Evolutionary conservation across 2,329 filamentous ascomycete genomes (phyloP).

Genomic region (Botrytis hyacinthi): DNA sequence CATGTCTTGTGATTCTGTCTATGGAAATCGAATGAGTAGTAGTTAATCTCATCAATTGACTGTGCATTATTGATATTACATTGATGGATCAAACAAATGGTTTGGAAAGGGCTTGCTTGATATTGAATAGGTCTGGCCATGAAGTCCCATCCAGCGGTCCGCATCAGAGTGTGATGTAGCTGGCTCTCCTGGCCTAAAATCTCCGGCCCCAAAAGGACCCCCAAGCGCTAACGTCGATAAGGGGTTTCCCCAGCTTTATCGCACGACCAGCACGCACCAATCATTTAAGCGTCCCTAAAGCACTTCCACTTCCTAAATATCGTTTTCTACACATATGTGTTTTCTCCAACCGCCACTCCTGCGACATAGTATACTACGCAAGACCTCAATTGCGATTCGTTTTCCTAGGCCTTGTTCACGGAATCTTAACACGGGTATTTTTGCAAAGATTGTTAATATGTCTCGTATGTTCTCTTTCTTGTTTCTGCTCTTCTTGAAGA

Average conservation of each 20-base stretch:
- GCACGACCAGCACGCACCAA: neutral
- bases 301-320: neutral
- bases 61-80: neutral
- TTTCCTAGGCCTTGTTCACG: neutral
- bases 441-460: neutral
- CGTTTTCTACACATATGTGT: constrained; percentile 18
- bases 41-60: neutral
- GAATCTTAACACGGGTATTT: no score
- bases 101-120: neutral
- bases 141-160: neutral
- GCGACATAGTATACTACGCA: constrained; percentile 5
- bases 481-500: no score
- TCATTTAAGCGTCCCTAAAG: neutral
- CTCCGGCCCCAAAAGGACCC: neutral
- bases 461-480: constrained; percentile 31
- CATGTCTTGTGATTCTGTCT: neutral
- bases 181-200: neutral
- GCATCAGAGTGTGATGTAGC: neutral
- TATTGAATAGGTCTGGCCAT: neutral
- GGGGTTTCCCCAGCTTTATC: constrained; percentile 18
- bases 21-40: neutral
- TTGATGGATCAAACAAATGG: neutral
- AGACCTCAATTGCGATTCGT: no score
- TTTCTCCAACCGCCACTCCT: constrained; percentile 10
- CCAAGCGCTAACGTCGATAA: constrained; percentile 5